Evolutionary conservation across 2,329 filamentous ascomycete species (phyloP).

Genomic region (Sporothrix schenckii): DNA sequence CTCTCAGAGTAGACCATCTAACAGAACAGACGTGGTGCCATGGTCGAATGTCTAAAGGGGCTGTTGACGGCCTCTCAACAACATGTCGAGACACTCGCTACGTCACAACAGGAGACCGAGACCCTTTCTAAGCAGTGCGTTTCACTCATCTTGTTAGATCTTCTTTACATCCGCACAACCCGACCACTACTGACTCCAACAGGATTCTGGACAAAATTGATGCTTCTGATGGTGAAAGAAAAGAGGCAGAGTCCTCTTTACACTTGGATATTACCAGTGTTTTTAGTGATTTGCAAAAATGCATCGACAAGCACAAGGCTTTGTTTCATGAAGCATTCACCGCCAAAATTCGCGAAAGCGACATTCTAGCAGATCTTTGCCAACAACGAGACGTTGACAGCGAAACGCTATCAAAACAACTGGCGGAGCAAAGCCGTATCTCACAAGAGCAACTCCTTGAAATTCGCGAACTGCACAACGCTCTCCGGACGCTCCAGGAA

Average conservation of each 20-base stretch:
- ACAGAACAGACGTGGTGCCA: constrained; percentile 8
- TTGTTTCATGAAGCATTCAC: constrained; percentile 2
- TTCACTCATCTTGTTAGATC: too few species aligned
- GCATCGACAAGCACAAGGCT: neutral
- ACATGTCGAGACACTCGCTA: constrained; percentile 11
- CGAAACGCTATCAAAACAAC: neutral
- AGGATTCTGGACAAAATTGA: constrained; percentile 12
- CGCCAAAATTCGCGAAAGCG: constrained; percentile 4
- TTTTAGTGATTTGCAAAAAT: neutral
- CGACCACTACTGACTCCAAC: neutral
- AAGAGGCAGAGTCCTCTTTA: neutral
- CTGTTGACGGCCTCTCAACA: constrained; percentile 7
- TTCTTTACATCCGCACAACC: neutral
- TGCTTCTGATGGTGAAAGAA: neutral
- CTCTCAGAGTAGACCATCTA: neutral
- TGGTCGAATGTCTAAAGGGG: constrained; percentile 23
- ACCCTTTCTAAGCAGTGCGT: constrained; percentile 15
- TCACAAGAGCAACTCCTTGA: constrained; percentile 7
- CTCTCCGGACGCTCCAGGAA: constrained; percentile 21
- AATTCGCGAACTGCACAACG: neutral
- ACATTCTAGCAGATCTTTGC: constrained; percentile 20
- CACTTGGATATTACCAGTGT: neutral
- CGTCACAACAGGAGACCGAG: constrained; percentile 20
- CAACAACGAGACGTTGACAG: constrained; percentile 28
- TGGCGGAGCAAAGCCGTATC: constrained; percentile 8